phyloP scores from a whole-genome alignment of 129 eudicot genomes.

The Helianthus tuberosus region DNA sequence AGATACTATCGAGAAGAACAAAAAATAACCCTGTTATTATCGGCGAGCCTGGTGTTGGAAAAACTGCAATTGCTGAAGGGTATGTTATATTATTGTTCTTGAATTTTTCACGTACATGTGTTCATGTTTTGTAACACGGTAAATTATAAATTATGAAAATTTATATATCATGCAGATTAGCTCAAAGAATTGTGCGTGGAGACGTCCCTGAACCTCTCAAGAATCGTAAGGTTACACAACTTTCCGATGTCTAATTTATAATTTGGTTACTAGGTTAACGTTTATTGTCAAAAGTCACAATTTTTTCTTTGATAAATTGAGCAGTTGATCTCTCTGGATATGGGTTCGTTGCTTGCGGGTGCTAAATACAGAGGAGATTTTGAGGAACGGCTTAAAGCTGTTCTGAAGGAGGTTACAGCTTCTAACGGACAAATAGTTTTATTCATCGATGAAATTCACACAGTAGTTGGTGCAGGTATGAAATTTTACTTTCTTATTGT shows the following conservation, averaged over 20 bases:
- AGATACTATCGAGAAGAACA: slow-evolving; percentile 78
- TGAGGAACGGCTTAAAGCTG: slow-evolving; percentile 98
- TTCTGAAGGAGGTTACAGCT: slow-evolving; percentile 85
- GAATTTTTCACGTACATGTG: background rate
- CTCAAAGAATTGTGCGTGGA: slow-evolving; percentile 91
- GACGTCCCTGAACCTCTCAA: slow-evolving; percentile 95
- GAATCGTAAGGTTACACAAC: slow-evolving; percentile 72
- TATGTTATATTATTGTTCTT: slow-evolving; percentile 27
- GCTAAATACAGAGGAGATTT: slow-evolving; percentile 95
- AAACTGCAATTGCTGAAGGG: slow-evolving; percentile 99
- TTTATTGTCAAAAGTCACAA: background rate
- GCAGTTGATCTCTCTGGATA: slow-evolving; percentile 89
- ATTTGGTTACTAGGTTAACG: background rate
- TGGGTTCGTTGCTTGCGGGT: slow-evolving; percentile 99
- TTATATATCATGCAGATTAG: slow-evolving; percentile 66
- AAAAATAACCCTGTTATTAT: slow-evolving; percentile 96
- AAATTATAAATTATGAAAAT: background rate
- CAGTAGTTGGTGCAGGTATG: slow-evolving; percentile 97
- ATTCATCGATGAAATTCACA: slow-evolving; percentile 96
- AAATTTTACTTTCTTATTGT: background rate
- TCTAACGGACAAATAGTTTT: slow-evolving; percentile 90
- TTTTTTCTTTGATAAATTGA: slow-evolving; percentile 2
- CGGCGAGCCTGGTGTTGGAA: slow-evolving; percentile 99
- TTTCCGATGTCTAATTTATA: background rate
- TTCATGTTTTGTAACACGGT: background rate